Evolutionary conservation across 768 basidiomycete species (phyloP), one percentile per base, ranked within the genome.

Genomic region (Neoboletus brunneissimus): DNA sequence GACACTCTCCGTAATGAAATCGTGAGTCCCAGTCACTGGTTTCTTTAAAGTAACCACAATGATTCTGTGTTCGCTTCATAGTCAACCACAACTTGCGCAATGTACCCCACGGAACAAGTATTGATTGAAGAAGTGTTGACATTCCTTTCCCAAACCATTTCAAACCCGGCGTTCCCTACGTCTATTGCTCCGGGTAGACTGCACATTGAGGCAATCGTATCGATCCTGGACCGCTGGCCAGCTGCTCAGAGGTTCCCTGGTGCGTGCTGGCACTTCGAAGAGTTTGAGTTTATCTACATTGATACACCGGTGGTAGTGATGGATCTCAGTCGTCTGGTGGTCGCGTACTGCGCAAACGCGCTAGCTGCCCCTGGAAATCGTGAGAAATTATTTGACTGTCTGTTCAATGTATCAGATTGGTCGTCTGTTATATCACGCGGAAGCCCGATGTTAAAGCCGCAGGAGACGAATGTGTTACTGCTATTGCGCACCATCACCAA

Each of bases 401-500:
- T 95, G 12, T 83, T 93, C 70, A 75, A 74, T 52, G 88, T 85
- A 15, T 81, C 86, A 3, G 86, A 88, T 48, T 91, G 88, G 86
- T 67, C 57, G 40, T 57, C 62, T 38, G 58, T 67, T 50, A 60
- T 76, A 31, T 76, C 82, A 1, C 84, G 84, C 81, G 64, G 75
- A 29, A 68, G 71, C n/a, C 78, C 86, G 0, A 68, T 88, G 35
- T 70, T 77, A 4, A 97, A 93, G 72, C 70, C 84, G 8, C 77
- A 86, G 54, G 94, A 97, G 68, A 96, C 88, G 18, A 98, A 98
- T 66, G 79, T 87, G 1, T 76, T 96, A 57, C 78, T 99, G 25
- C 77, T 89, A 2, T 75, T 97, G 48, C 81, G 95, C 34, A 87
- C 85, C 0, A 63, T 97, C 35, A 85, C 90, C 27, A 99, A 99